Conservation (phyloP, 169 alveolate species). For the Amoebophrya sp. region DNA sequence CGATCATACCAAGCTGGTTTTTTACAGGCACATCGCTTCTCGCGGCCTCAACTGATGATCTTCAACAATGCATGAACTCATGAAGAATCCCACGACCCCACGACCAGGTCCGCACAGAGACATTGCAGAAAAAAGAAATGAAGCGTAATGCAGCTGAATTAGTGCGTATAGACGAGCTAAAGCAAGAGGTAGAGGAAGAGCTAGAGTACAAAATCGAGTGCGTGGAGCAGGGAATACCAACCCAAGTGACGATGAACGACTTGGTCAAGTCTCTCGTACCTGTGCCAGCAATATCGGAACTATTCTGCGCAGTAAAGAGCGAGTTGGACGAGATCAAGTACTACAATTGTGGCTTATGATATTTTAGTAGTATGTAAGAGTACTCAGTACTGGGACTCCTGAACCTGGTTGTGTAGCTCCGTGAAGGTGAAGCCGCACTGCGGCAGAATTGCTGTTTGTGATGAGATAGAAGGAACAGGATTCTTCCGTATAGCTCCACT, state of each 20-base stretch:
- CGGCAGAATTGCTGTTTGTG: too few species aligned
- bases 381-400: too few species aligned
- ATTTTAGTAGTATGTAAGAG: background rate
- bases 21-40: too few species aligned
- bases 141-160: background rate
- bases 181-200: slow-evolving; percentile 18
- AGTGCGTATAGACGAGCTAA: background rate
- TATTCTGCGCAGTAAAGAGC: background rate
- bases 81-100: too few species aligned
- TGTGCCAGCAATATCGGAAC: background rate
- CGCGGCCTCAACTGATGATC: too few species aligned
- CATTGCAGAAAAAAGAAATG: slow-evolving; percentile 1
- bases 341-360: background rate
- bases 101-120: slow-evolving; percentile 13
- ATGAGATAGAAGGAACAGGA: too few species aligned
- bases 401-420: too few species aligned
- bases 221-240: slow-evolving; percentile 6
- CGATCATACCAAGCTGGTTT: too few species aligned
- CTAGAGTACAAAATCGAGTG: slow-evolving; percentile 20
- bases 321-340: slow-evolving; percentile 8
- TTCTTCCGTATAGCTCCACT: too few species aligned
- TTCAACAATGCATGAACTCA: too few species aligned
- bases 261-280: background rate
- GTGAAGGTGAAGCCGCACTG: too few species aligned
- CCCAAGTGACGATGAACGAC: background rate